Percentiles rank a stretch among this genome's conserved stretches.
Evolutionary conservation across 2,329 filamentous ascomycete species (phyloP).

Genomic region (Curvularia sp.): DNA sequence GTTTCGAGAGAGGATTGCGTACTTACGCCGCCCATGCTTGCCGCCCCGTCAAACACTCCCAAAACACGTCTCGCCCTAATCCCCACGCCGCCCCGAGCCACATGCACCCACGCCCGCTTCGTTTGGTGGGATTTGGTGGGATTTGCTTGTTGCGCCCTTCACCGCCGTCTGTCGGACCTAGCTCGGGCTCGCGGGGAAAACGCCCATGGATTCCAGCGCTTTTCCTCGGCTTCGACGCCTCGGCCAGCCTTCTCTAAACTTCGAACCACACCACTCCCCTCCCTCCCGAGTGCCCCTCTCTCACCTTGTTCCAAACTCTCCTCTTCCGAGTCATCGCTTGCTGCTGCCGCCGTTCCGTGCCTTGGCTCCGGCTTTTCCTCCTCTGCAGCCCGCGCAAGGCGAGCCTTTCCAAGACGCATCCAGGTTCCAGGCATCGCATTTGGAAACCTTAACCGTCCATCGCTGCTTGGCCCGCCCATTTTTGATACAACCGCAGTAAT

Average conservation of each 20-base stretch:
- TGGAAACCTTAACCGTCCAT: neutral
- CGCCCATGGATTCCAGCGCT: neutral
- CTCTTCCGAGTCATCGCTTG: neutral
- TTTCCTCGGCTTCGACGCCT: neutral
- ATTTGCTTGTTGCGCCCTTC: neutral
- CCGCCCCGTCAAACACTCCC: neutral
- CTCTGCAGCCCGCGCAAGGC: neutral
- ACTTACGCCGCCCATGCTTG: neutral
- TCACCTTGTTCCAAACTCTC: neutral
- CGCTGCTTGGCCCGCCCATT: neutral
- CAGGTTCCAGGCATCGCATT: neutral
- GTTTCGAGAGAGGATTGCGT: conserved; percentile 3
- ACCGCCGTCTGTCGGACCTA: neutral
- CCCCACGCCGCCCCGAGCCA: neutral
- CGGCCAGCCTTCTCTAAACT: neutral
- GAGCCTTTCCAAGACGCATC: neutral
- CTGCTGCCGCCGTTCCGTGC: neutral
- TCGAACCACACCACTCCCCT: neutral
- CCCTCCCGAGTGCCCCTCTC: neutral
- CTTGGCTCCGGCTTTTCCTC: neutral
- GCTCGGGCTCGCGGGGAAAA: neutral
- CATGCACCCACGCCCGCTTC: neutral
- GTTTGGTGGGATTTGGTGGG: neutral
- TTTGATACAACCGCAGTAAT: neutral
- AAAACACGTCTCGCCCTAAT: neutral